These are phyloP conservation scores for Chytridium lagenaria DNA, from an alignment of 371 early-diverging fungal species.

Conservation along the genomic window DNA sequence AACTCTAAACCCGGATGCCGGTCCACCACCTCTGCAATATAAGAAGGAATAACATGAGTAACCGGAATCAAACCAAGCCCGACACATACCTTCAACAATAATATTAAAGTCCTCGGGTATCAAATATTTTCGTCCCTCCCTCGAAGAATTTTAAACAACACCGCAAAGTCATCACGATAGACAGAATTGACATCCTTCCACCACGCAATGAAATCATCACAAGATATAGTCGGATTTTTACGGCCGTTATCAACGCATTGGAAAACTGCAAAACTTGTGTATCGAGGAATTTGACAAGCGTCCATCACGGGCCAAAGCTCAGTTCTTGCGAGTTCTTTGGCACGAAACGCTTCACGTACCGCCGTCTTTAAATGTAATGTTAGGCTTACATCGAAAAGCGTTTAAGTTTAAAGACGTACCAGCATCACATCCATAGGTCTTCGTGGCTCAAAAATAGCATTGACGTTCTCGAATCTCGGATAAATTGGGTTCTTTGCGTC, in stretches of 20 bases:
- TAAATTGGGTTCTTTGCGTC: background rate
- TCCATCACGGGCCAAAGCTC: slow-evolving; percentile 54
- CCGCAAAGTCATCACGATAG: slow-evolving; percentile 53
- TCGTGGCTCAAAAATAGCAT: background rate
- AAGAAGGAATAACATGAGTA: background rate
- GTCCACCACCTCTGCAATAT: slow-evolving; percentile 55
- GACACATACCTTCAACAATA: slow-evolving; percentile 56
- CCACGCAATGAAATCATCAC: slow-evolving; percentile 39
- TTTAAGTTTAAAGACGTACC: background rate
- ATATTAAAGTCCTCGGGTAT: slow-evolving; percentile 57
- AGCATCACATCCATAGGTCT: background rate
- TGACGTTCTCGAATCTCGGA: background rate
- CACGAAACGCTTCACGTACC: background rate
- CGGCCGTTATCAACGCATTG: slow-evolving; percentile 4
- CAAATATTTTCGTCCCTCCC: slow-evolving; percentile 38
- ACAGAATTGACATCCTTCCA: slow-evolving; percentile 46
- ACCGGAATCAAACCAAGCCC: background rate
- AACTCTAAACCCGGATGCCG: slow-evolving; percentile 89
- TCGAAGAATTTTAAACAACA: slow-evolving; percentile 45
- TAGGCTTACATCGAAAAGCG: background rate
- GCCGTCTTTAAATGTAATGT: background rate
- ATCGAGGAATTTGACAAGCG: slow-evolving; percentile 66
- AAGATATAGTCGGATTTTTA: background rate
- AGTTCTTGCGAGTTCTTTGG: slow-evolving; percentile 12
- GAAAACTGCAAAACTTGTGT: slow-evolving; percentile 67